These are phyloP conservation scores for Lichenothelia convexa DNA, from an alignment of 495 filamentous ascomycete species.

Conservation along the genomic window DNA sequence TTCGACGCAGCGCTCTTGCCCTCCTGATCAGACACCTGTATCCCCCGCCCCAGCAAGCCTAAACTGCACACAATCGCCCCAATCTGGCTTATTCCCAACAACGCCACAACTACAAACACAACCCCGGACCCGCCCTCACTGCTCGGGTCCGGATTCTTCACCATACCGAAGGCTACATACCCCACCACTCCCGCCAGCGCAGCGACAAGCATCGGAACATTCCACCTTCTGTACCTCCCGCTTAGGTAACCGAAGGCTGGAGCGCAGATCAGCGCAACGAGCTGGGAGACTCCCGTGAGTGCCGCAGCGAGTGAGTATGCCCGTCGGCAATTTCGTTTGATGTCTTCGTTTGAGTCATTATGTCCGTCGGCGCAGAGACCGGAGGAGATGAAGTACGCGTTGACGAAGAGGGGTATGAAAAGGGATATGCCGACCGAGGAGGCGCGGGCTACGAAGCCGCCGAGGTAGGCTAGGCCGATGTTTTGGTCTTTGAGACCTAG, in stretches of 20 bases:
- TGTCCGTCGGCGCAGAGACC: conserved; percentile 47
- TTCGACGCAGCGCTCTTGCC: too few species aligned
- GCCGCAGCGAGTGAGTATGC: conserved; percentile 76
- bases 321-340: conserved; percentile 60
- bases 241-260: conserved; percentile 73
- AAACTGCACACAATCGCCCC: conserved; percentile 88
- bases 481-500: conserved; percentile 57
- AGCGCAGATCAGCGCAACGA: conserved; percentile 66
- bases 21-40: too few species aligned
- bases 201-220: conserved; percentile 54
- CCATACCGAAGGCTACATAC: conserved; percentile 50
- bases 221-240: conserved; percentile 38
- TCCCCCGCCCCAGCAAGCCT: conserved; percentile 61
- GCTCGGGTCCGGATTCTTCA: conserved; percentile 51
- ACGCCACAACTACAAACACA: conserved; percentile 56
- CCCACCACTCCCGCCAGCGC: conserved; percentile 54
- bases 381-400: conserved; percentile 68
- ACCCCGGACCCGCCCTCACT: conserved; percentile 39
- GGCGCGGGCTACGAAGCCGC: conserved; percentile 85
- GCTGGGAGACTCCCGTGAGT: conserved; percentile 72
- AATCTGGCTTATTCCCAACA: conserved; percentile 82
- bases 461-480: conserved; percentile 76
- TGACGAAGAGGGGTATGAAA: conserved; percentile 83
- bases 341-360: conserved; percentile 33
- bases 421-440: conserved; percentile 91